Evolutionary conservation across 345 rosid species (phyloP).

Genomic region (Murraya koenigii): DNA sequence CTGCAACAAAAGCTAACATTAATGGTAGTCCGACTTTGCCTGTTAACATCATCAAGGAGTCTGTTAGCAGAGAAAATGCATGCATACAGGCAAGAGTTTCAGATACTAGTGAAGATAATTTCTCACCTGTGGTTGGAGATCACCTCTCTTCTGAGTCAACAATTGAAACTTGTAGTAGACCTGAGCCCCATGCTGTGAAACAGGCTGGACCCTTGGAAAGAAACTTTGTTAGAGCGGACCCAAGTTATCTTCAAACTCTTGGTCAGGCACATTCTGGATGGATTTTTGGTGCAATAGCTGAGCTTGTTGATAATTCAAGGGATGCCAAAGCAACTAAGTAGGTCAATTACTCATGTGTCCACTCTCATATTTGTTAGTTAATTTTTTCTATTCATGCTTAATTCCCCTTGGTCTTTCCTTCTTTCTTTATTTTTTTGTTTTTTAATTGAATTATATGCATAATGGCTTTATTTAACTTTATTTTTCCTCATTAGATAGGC

Average conservation of each 20-base stretch:
- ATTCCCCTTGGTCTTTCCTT: background rate
- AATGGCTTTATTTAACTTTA: background rate
- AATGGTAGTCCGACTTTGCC: background rate
- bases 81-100: background rate
- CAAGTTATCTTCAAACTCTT: slow-evolving; percentile 35
- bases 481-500: background rate
- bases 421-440: too few relatives aligned
- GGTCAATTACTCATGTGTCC: background rate
- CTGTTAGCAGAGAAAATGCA: slow-evolving; percentile 5
- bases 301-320: slow-evolving; percentile 38
- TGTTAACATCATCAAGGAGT: background rate
- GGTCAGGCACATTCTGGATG: slow-evolving; percentile 39
- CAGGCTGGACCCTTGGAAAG: slow-evolving; percentile 13
- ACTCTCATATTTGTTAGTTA: background rate
- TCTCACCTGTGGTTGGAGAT: slow-evolving; percentile 10
- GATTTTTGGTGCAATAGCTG: slow-evolving; percentile 42
- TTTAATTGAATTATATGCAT: background rate
- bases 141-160: background rate
- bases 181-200: slow-evolving; percentile 3
- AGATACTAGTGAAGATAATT: slow-evolving; percentile 6
- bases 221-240: slow-evolving; percentile 31
- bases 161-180: background rate
- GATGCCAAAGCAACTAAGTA: slow-evolving; percentile 35
- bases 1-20: background rate
- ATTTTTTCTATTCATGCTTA: background rate